A percentile compares a stretch with the other conserved stretches of the same genome.
These are phyloP conservation scores for Aspergillus ostianus DNA, from an alignment of 495 filamentous ascomycete genomes.

Conservation along the genomic window DNA sequence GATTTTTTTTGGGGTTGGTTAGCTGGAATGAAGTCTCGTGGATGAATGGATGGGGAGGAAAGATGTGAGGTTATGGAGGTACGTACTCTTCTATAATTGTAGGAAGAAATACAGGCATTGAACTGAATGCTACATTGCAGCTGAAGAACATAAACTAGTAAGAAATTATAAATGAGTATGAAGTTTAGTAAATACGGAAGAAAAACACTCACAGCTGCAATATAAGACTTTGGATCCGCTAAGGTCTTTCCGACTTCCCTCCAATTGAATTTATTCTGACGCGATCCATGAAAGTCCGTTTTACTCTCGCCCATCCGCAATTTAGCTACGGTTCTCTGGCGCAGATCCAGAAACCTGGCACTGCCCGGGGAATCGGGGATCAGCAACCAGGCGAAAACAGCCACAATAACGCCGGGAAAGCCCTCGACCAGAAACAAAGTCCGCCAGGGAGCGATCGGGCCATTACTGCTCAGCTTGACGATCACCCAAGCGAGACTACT, in stretches of 20 bases:
- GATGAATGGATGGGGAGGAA: background rate
- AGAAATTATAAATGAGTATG: constrained; percentile 2
- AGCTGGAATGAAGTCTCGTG: background rate
- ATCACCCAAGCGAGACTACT: constrained; percentile 62
- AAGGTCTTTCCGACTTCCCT: constrained; percentile 53
- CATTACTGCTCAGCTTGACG: constrained; percentile 45
- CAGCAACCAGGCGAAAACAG: constrained; percentile 51
- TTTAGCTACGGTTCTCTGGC: constrained; percentile 47
- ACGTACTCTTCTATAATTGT: constrained; percentile 57
- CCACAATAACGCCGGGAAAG: constrained; percentile 58
- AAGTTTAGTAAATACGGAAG: too few species aligned
- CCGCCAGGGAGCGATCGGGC: constrained; percentile 58
- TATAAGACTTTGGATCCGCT: constrained; percentile 63
- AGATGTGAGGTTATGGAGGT: background rate
- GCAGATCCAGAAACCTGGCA: constrained; percentile 47
- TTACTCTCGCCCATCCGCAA: constrained; percentile 44
- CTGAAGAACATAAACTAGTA: constrained; percentile 57
- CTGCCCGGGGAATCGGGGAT: constrained; percentile 55
- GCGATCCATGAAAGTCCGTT: constrained; percentile 20
- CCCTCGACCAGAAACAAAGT: constrained; percentile 61
- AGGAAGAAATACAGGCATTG: constrained; percentile 58
- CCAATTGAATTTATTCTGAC: constrained; percentile 41
- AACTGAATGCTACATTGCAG: constrained; percentile 59
- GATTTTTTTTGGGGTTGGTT: constrained; percentile 5
- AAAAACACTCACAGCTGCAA: constrained; percentile 57